These are phyloP conservation scores for Didymella lethalis DNA, from an alignment of 2,329 filamentous ascomycete genomes.

Conservation along the genomic window DNA sequence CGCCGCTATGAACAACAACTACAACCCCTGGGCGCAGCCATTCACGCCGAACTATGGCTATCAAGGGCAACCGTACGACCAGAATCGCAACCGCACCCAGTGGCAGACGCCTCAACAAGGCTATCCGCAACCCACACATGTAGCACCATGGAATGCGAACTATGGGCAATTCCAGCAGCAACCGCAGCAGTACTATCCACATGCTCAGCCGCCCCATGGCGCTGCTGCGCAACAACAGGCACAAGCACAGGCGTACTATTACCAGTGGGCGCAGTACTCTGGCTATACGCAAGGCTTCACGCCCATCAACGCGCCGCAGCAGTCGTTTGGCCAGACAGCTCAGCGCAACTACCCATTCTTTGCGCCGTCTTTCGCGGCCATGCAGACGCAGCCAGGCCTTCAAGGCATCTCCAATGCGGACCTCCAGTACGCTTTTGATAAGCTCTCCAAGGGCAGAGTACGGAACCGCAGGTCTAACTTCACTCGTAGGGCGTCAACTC, in stretches of 20 bases:
- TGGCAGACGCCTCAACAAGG: conserved; percentile 11
- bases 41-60: conserved; percentile 27
- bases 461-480: conserved; percentile 28
- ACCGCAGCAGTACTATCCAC: conserved; percentile 22
- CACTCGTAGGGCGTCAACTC: conserved; percentile 27
- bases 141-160: conserved; percentile 13
- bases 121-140: conserved; percentile 16
- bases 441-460: conserved; percentile 23
- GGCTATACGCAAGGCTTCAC: conserved; percentile 16
- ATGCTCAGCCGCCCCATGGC: conserved; percentile 20
- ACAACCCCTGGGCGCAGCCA: conserved; percentile 32
- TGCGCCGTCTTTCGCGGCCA: conserved; percentile 20
- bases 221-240: conserved; percentile 25
- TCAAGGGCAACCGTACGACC: conserved; percentile 21
- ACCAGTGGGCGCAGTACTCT: conserved; percentile 33
- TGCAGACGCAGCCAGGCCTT: conserved; percentile 25
- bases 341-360: conserved; percentile 25
- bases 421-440: conserved; percentile 33
- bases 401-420: conserved; percentile 26
- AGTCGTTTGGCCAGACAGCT: conserved; percentile 20
- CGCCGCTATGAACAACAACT: conserved; percentile 33
- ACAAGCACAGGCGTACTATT: conserved; percentile 29
- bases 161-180: conserved; percentile 21
- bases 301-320: conserved; percentile 23
- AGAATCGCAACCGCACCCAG: conserved; percentile 22